These are phyloP conservation scores for sunflower (Helianthus annuus) DNA, from an alignment of 129 eudicot genomes.

Conservation along the genomic window DNA sequence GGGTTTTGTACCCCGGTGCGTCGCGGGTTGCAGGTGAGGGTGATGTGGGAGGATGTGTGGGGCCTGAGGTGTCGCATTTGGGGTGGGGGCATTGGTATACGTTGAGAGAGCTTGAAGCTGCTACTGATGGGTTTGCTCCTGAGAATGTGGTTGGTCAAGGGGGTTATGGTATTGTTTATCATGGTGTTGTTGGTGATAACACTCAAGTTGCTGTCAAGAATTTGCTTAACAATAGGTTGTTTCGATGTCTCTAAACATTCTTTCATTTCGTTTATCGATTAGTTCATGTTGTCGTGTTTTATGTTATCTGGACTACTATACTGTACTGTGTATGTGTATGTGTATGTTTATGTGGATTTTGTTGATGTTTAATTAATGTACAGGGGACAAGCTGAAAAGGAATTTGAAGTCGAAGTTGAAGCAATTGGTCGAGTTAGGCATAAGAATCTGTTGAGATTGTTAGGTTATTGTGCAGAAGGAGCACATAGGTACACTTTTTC, in stretches of 20 bases:
- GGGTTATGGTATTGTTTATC: conserved; percentile 74
- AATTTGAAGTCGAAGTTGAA: conserved; percentile 73
- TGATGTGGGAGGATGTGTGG: conserved; percentile 30
- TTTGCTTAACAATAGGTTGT: conserved; percentile 56
- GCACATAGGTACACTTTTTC: conserved; percentile 52
- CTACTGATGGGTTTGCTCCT: conserved; percentile 58
- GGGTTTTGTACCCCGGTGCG: conserved; percentile 44
- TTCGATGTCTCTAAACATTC: neutral
- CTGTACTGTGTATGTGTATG: no score
- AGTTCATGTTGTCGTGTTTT: no score
- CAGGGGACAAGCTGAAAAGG: conserved; percentile 80
- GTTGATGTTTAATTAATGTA: conserved; percentile 9
- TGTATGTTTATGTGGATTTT: neutral
- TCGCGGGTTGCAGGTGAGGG: conserved; percentile 24
- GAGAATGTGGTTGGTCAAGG: conserved; percentile 74
- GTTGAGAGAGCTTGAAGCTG: conserved; percentile 59
- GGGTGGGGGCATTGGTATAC: conserved; percentile 87
- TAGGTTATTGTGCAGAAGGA: conserved; percentile 78
- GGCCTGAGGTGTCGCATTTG: conserved; percentile 67
- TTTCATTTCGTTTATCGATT: no score
- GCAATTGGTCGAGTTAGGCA: conserved; percentile 74
- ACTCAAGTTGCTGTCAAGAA: conserved; percentile 64
- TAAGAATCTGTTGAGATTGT: conserved; percentile 55
- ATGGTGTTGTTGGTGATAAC: conserved; percentile 49
- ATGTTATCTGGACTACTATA: no score